A percentile compares a stretch with the other conserved stretches of the same genome.
These are phyloP conservation scores for Tolypocladium sp. DNA, from an alignment of 2,329 filamentous ascomycete species.

Conservation along the genomic window DNA sequence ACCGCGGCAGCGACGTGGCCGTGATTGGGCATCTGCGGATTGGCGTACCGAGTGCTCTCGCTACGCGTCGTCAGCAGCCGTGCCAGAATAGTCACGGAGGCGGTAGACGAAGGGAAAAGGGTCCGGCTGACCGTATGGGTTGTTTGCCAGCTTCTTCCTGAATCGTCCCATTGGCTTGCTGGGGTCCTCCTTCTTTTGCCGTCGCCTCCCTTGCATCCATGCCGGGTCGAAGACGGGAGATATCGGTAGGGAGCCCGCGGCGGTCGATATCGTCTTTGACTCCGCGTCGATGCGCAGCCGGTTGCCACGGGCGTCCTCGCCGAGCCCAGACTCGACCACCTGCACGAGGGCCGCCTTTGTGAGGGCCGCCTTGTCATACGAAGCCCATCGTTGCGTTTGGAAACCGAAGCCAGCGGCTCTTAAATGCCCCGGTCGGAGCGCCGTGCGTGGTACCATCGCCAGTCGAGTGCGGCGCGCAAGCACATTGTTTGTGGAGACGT, in stretches of 20 bases:
- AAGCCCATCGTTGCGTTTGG: conserved; percentile 18
- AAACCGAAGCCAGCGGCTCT: not conserved
- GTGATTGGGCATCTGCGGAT: conserved; percentile 48
- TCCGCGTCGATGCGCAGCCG: conserved; percentile 25
- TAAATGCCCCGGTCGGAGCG: conserved; percentile 8
- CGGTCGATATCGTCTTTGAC: conserved; percentile 34
- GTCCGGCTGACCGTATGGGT: conserved; percentile 50
- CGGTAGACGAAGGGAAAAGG: no score
- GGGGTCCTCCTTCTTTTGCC: conserved; percentile 28
- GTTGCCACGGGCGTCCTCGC: conserved; percentile 16
- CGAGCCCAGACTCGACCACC: conserved; percentile 22
- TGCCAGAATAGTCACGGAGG: not conserved
- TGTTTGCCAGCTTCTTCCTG: conserved; percentile 48
- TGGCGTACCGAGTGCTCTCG: conserved; percentile 51
- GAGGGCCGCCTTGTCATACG: conserved; percentile 19
- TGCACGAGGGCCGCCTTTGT: conserved; percentile 18
- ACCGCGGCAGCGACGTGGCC: conserved; percentile 39
- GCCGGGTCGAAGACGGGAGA: conserved; percentile 45
- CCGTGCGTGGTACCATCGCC: conserved; percentile 18
- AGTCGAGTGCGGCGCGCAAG: conserved; percentile 2
- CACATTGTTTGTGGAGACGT: conserved; percentile 6
- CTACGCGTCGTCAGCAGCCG: conserved; percentile 28
- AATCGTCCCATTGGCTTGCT: conserved; percentile 32
- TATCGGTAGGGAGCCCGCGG: conserved; percentile 36
- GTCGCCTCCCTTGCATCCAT: conserved; percentile 35